phyloP scores from a whole-genome alignment of 2,329 filamentous ascomycete genomes.

The Fulvia fulva region DNA sequence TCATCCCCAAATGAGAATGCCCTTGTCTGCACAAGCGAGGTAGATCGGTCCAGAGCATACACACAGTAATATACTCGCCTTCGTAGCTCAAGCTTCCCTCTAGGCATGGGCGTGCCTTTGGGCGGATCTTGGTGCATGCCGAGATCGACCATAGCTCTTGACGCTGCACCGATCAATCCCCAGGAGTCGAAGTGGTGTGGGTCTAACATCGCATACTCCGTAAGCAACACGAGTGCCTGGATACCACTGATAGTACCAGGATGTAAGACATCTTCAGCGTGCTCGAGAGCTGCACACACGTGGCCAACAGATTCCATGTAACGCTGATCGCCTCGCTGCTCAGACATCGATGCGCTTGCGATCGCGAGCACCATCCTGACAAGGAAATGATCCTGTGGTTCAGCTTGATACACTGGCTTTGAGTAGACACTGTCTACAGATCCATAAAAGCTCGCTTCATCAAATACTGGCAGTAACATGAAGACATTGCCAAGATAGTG shows the following conservation, averaged over 20 bases:
- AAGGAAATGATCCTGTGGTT: conserved; percentile 72
- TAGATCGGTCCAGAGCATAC: conserved; percentile 83
- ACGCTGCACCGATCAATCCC: conserved; percentile 88
- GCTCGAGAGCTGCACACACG: conserved; percentile 64
- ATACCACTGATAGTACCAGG: conserved; percentile 83
- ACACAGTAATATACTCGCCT: conserved; percentile 86
- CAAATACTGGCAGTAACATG: conserved; percentile 74
- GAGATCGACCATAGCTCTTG: conserved; percentile 80
- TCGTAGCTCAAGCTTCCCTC: conserved; percentile 68
- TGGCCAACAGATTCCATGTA: conserved; percentile 59
- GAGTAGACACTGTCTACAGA: conserved; percentile 80
- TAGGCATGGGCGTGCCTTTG: conserved; percentile 62
- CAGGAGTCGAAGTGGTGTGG: conserved; percentile 90
- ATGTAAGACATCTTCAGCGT: conserved; percentile 77
- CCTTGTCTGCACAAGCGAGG: conserved; percentile 81
- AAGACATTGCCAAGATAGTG: conserved; percentile 83
- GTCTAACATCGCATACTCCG: conserved; percentile 85
- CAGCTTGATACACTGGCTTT: conserved; percentile 59
- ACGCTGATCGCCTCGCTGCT: conserved; percentile 59
- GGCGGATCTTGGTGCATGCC: conserved; percentile 91
- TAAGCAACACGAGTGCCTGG: conserved; percentile 79
- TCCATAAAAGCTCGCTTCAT: conserved; percentile 71
- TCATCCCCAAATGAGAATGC: conserved; percentile 94
- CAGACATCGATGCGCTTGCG: conserved; percentile 69
- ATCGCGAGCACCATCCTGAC: conserved; percentile 88